These are phyloP conservation scores for Sextonia rubra DNA, from an alignment of 164 flowering plant genomes.

Conservation along the genomic window DNA sequence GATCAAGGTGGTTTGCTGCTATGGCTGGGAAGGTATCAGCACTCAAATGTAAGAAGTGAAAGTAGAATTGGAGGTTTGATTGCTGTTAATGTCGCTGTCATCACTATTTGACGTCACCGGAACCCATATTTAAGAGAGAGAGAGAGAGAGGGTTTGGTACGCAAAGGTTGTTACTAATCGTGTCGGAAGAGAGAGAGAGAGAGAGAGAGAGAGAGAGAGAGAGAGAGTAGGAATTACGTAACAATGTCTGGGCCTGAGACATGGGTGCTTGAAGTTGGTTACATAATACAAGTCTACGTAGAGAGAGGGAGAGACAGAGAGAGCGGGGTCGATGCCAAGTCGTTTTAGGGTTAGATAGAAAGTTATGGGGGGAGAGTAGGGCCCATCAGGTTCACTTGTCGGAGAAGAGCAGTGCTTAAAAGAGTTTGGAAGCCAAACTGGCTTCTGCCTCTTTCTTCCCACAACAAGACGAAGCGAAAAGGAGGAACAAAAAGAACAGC, in stretches of 20 bases:
- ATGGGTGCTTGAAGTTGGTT: slow-evolving; percentile 37
- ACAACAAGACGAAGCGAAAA: background rate
- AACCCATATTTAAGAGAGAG: background rate
- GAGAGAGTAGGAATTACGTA: background rate
- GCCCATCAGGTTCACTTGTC: slow-evolving; percentile 32
- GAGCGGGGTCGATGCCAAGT: slow-evolving; percentile 38
- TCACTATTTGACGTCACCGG: background rate
- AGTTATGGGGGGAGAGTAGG: slow-evolving; percentile 23
- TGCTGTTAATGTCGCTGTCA: too few species aligned
- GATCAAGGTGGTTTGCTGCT: too few species aligned
- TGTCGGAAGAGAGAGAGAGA: background rate
- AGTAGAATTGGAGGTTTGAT: too few species aligned
- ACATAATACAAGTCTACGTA: slow-evolving; percentile 42
- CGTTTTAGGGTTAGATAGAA: slow-evolving; percentile 76
- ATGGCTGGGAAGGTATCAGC: too few species aligned
- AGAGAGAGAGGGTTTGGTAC: background rate
- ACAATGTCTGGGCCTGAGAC: too few species aligned
- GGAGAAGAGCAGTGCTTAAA: slow-evolving; percentile 13
- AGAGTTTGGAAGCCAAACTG: background rate
- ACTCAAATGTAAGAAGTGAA: too few species aligned
- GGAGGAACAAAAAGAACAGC: background rate
- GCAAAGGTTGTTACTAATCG: background rate
- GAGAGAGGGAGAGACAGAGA: slow-evolving; percentile 2
- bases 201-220: slow-evolving; percentile 12
- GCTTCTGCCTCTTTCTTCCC: background rate